Conservation (phyloP, 345 rosid genomes). For the Salix caprea region DNA sequence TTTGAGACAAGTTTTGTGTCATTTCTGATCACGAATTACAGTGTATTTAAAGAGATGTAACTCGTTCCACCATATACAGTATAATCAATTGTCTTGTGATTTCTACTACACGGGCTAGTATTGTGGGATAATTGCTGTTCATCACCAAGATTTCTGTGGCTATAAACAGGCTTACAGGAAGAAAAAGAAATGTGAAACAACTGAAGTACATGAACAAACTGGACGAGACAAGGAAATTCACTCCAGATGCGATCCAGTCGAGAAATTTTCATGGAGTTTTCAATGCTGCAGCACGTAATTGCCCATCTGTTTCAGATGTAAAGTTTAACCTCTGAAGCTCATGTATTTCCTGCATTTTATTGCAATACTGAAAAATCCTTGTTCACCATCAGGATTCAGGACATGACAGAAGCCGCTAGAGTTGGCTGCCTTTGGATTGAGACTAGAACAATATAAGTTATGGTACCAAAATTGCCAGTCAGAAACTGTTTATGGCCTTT, state of each 20-base stretch:
- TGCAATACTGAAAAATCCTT: conserved; percentile 15
- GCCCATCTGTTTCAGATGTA: conserved; percentile 14
- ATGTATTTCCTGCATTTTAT: not conserved
- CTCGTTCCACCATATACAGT: no score
- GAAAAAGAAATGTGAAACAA: not conserved
- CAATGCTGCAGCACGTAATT: not conserved
- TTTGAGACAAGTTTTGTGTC: no score
- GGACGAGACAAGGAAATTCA: not conserved
- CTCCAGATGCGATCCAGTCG: not conserved
- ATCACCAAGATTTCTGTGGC: not conserved
- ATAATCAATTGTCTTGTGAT: no score
- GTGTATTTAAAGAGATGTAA: no score
- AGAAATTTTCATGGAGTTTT: not conserved
- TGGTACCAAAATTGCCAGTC: not conserved
- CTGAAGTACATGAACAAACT: not conserved
- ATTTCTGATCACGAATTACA: no score
- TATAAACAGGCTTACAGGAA: not conserved
- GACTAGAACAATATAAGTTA: not conserved
- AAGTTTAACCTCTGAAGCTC: not conserved
- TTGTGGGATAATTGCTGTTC: not conserved
- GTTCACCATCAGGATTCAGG: conserved; percentile 2
- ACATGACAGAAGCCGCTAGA: conserved; percentile 13
- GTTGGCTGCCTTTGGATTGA: conserved; percentile 4
- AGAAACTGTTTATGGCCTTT: not conserved
- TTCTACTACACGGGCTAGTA: no score